phyloP scores from a whole-genome alignment of 345 rosid species.

The Geranium rotundifolium region DNA sequence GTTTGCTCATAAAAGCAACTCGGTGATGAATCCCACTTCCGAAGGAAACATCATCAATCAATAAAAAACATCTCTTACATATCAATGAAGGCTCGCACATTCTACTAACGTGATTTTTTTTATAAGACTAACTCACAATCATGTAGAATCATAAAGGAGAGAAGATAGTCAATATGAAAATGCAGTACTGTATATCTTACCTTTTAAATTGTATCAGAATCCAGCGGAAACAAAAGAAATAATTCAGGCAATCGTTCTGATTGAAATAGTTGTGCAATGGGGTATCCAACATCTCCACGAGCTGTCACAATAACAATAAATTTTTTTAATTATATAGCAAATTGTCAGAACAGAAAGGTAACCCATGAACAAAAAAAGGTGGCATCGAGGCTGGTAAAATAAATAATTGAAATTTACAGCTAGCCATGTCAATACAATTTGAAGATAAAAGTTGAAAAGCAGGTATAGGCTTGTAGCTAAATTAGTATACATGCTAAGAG shows the following conservation, averaged over 20 bases:
- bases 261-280: slow-evolving; percentile 82
- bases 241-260: slow-evolving; percentile 96
- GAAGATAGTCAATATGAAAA: neutral
- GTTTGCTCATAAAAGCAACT: too few relatives aligned
- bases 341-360: neutral
- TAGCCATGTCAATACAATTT: neutral
- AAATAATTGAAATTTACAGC: neutral
- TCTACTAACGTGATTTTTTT: too few relatives aligned
- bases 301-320: slow-evolving; percentile 33
- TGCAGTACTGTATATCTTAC: slow-evolving; percentile 22
- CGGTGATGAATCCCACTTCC: too few relatives aligned
- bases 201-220: slow-evolving; percentile 88
- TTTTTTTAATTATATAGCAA: neutral
- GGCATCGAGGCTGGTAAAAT: neutral
- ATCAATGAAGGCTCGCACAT: too few relatives aligned
- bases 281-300: slow-evolving; percentile 81
- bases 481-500: neutral
- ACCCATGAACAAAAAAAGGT: neutral
- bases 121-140: too few relatives aligned
- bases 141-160: too few relatives aligned
- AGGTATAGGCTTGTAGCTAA: neutral
- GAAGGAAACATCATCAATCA: too few relatives aligned
- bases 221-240: slow-evolving; percentile 99
- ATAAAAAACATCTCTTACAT: too few relatives aligned
- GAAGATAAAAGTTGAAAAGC: neutral